A percentile compares a stretch with the other conserved stretches of the same genome.
Conservation (phyloP, 2,329 filamentous ascomycete genomes). For the Fusarium tanahbumbuense region DNA sequence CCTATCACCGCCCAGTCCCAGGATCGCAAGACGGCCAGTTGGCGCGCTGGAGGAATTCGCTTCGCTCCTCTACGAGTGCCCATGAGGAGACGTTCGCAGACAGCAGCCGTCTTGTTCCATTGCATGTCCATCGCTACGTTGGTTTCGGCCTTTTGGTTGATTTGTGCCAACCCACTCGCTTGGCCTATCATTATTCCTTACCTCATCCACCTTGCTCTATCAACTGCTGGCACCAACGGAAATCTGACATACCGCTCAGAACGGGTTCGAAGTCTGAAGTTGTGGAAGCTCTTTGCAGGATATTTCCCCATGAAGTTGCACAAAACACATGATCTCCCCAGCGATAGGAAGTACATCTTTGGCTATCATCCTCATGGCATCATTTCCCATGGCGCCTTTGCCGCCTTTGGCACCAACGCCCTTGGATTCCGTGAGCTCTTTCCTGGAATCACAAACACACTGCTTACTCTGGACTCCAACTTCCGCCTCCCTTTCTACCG, state of each 20-base stretch:
- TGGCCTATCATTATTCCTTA: slow-evolving; percentile 86
- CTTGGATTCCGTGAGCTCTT: slow-evolving; percentile 89
- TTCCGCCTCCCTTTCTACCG: slow-evolving; percentile 94
- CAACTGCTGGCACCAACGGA: slow-evolving; percentile 80
- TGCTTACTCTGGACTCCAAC: slow-evolving; percentile 94
- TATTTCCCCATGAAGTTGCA: slow-evolving; percentile 94
- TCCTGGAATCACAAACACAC: slow-evolving; percentile 92
- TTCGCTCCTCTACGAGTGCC: slow-evolving; percentile 86
- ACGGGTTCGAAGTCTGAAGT: slow-evolving; percentile 75
- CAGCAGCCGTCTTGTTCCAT: slow-evolving; percentile 80
- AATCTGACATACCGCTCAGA: slow-evolving; percentile 79
- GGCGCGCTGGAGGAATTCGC: slow-evolving; percentile 69
- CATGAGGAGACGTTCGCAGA: slow-evolving; percentile 77
- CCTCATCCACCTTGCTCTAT: slow-evolving; percentile 84
- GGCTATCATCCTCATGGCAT: slow-evolving; percentile 98
- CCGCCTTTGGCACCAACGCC: slow-evolving; percentile 89
- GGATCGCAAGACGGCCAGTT: slow-evolving; percentile 47
- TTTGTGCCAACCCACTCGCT: slow-evolving; percentile 88
- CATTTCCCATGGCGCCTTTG: slow-evolving; percentile 95
- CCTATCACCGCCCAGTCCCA: slow-evolving; percentile 30
- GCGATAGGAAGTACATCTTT: slow-evolving; percentile 93
- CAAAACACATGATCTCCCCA: slow-evolving; percentile 81
- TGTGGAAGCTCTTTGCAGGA: slow-evolving; percentile 90
- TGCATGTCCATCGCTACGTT: slow-evolving; percentile 76
- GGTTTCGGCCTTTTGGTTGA: slow-evolving; percentile 87